Evolutionary conservation across 441 rosid genomes (phyloP), one percentile per base, ranked within the genome.

Genomic region (Adansonia grandidieri): DNA sequence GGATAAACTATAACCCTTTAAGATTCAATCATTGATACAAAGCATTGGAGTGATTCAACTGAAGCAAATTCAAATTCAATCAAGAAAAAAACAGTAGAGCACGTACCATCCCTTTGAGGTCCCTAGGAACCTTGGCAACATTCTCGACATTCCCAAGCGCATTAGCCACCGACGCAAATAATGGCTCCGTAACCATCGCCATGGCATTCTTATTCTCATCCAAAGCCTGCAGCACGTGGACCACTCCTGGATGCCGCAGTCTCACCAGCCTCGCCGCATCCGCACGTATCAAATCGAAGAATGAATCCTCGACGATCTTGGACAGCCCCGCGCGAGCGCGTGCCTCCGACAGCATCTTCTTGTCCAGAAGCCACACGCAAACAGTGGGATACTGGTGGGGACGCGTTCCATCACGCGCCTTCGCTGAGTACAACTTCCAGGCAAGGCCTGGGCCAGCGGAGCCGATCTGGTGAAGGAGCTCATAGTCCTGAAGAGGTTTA

Each of bases 101-200:
- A 74, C 89, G 77, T 70, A 94, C 99, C 91, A 93, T 88, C 77
- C 95, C 86, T 78, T 89, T 89, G 11, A 93, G 92, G 83, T 93
- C 97, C 86, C 87, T 92, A 1, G 96, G 93, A 56, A 93, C 94
- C 76, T 89, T 88, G 67, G 78, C 82, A 6, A 93, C 81, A 82
- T 96, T 93, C 74, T 89, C 98, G 62, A 92, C 67, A 80, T 89
- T 81, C 83, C 98, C 97, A 17, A 96, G 88, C 7, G 88, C 93
- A 68, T 96, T 96, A 60, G 97, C 95, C 70, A 89, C 97, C 13
- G 99, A 96, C 3, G 97, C 89, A 54, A 93, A 92, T 45, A 96
- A 86, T 17, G 98, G 99, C 76, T 96, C 97, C 5, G 97, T 96
- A 65, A 92, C 99, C 97, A 96, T 91, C 68, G 99, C 97, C 93